Base-by-base conservation (phyloP, 1,284 basidiomycete genomes). In the Microbotryum silenes-acaulis region DNA sequence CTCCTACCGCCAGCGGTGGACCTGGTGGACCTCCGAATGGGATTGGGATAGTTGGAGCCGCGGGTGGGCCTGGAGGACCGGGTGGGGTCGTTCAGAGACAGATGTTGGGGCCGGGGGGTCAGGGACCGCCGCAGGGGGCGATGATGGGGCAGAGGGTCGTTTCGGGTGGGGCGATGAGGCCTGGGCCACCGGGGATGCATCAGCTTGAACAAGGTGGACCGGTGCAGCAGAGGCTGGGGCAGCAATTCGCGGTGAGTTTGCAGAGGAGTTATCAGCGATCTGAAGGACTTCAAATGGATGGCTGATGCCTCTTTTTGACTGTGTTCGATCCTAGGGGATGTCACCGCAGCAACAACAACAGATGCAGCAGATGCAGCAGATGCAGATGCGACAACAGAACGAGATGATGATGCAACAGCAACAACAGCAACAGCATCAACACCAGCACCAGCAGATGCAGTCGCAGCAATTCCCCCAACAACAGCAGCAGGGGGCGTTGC, bases 311-410 rank as follows among this genome's bases (percentile, higher is more conserved):
- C 20, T 7, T 3, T n/a, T 14, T 6, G 10, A 6, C 4, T 21
- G 10, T 14, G 20, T 6, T 18, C 56, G 23, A 16, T 21, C 20
- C 14, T 45, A 58, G 51, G 37, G 50, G 27, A 42, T 59, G 57
- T 42, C 49, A 16, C 56, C 42, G 27, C 57, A 52, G 14, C 45
- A 50, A 27, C 57, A 59, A 20, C 51, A 51, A 14, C 33, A 16
- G 46, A 54, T 48, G 55, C 59, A 63, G n/a, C 58, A 56, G 51
- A 53, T 54, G 51, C 61, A 62, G 27, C 61, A 63, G 51, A 57
- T 31, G 23, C 49, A 50, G 42, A 48, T 56, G 44, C n/a, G 44
- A 20, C 52, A 51, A 52, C 60, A 57, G 12, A 58, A 60, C 37
- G 59, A 65, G 31, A 46, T 51, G 25, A 51, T 57, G 49, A 52